phyloP scores from a whole-genome alignment of 768 basidiomycete species.

The Termitomyces sp. region DNA sequence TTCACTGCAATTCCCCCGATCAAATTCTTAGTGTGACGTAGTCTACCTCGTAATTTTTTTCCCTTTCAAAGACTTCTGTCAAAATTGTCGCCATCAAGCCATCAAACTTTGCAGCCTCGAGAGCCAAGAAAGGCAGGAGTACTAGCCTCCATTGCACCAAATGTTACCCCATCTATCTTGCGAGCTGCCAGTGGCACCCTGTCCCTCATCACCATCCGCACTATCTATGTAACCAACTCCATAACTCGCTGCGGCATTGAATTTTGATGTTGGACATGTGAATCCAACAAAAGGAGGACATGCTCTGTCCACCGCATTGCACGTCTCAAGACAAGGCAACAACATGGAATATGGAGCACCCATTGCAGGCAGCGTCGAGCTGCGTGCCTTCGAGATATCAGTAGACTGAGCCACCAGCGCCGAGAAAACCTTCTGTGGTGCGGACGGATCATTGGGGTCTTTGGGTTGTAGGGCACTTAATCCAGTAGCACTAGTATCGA shows the following conservation, averaged over 20 bases:
- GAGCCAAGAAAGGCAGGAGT: not conserved
- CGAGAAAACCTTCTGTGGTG: constrained; percentile 30
- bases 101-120: not conserved
- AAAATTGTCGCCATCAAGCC: not conserved
- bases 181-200: constrained; percentile 46
- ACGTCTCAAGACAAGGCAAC: constrained; percentile 76
- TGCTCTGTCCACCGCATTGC: constrained; percentile 64
- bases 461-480: constrained; percentile 19
- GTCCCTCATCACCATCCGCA: constrained; percentile 36
- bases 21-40: too few relatives aligned
- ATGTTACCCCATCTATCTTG: constrained; percentile 72
- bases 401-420: constrained; percentile 44
- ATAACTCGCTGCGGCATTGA: constrained; percentile 66
- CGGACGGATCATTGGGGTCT: constrained; percentile 14
- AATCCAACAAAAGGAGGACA: constrained; percentile 74
- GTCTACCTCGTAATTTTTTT: too few relatives aligned
- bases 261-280: constrained; percentile 53
- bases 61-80: too few relatives aligned
- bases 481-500: constrained; percentile 26
- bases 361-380: constrained; percentile 40
- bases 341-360: constrained; percentile 48
- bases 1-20: too few relatives aligned
- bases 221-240: constrained; percentile 72
- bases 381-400: constrained; percentile 32
- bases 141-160: constrained; percentile 52